These are phyloP conservation scores for Talaromyces nanjingensis DNA, from an alignment of 495 filamentous ascomycete genomes.

Conservation along the genomic window DNA sequence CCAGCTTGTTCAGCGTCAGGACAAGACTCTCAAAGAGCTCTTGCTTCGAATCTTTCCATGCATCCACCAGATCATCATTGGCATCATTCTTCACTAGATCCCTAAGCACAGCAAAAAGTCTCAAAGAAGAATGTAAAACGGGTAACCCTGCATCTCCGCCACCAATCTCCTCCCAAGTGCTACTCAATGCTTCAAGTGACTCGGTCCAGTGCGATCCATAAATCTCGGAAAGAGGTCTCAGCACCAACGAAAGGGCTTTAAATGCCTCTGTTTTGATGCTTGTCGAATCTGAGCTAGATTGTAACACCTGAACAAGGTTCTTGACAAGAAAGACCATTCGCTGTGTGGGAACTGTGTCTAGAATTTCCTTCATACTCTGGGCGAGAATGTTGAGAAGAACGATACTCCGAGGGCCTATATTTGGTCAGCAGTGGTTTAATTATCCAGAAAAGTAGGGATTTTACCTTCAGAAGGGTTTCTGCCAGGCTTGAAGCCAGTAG, in stretches of 20 bases:
- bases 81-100: slow-evolving; percentile 41
- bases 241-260: slow-evolving; percentile 53
- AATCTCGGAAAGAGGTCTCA: slow-evolving; percentile 65
- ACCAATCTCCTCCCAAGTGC: slow-evolving; percentile 43
- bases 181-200: slow-evolving; percentile 49
- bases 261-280: slow-evolving; percentile 47
- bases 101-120: slow-evolving; percentile 57
- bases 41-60: slow-evolving; percentile 46
- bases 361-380: slow-evolving; percentile 41
- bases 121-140: slow-evolving; percentile 60
- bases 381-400: slow-evolving; percentile 54
- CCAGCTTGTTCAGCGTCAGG: slow-evolving; percentile 35
- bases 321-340: slow-evolving; percentile 76
- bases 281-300: slow-evolving; percentile 37
- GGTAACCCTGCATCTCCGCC: slow-evolving; percentile 47
- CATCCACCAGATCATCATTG: slow-evolving; percentile 83
- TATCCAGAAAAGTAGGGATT: background rate
- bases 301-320: slow-evolving; percentile 63
- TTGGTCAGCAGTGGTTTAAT: slow-evolving; percentile 14
- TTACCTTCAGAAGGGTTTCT: slow-evolving; percentile 33
- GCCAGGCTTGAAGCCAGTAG: slow-evolving; percentile 45
- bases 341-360: slow-evolving; percentile 60
- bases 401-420: slow-evolving; percentile 43
- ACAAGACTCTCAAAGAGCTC: slow-evolving; percentile 51
- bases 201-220: slow-evolving; percentile 84